Evolutionary conservation across 768 basidiomycete genomes (phyloP).

Genomic region (Hemileccinum impolitum): DNA sequence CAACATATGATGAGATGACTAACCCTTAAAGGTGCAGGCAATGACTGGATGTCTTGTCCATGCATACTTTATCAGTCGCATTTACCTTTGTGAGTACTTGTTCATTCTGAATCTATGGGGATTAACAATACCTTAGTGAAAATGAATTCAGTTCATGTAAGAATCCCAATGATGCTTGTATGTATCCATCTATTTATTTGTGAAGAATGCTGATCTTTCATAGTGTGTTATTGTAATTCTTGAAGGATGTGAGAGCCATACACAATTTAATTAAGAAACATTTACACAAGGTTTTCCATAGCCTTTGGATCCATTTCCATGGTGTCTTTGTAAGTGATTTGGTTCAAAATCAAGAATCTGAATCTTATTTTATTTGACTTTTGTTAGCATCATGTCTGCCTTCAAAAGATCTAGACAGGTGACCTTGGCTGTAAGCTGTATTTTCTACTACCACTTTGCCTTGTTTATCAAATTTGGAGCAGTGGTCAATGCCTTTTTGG

Average conservation of each 20-base stretch:
- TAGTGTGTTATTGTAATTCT: constrained; percentile 16
- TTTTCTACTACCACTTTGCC: neutral
- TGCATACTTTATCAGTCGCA: constrained; percentile 19
- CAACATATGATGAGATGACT: neutral
- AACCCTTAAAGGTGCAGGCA: constrained; percentile 7
- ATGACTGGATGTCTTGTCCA: constrained; percentile 23
- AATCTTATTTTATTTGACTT: neutral
- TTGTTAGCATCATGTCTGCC: neutral
- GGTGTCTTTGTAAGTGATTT: constrained; percentile 12
- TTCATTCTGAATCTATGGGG: neutral
- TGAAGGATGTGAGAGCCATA: constrained; percentile 16
- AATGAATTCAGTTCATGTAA: neutral
- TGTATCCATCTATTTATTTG: neutral
- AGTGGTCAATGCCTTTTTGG: constrained; percentile 24
- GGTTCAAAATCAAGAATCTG: neutral
- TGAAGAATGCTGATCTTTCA: neutral
- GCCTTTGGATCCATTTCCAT: constrained; percentile 15
- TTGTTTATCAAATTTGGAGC: neutral
- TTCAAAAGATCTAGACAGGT: neutral
- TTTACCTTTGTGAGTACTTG: constrained; percentile 20
- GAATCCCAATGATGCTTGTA: constrained; percentile 17
- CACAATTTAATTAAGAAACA: neutral
- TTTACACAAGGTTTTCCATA: constrained; percentile 9
- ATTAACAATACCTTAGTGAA: constrained; percentile 9
- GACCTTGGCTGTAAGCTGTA: constrained; percentile 1